Evolutionary conservation across 1,139 yeast genomes (phyloP), one percentile per base, ranked within the genome.

Genomic region (Suhomyces coccinellae): DNA sequence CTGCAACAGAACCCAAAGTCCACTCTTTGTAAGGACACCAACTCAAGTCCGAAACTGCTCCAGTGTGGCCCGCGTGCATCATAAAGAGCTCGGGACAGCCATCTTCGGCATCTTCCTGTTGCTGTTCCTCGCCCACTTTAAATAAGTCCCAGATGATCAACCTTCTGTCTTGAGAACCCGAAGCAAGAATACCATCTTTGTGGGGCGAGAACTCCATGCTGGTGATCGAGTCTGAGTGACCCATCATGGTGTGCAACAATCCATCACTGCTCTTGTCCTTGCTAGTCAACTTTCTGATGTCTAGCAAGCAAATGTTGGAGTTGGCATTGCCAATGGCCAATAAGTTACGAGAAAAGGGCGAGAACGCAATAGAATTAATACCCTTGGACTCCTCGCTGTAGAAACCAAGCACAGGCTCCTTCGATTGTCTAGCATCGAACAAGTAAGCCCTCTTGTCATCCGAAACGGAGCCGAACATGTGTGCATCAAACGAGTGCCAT

Each of bases 11-110:
- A 0, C 86, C 88, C 46, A 85, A 58, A 28, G 87, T 76, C 91
- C 91, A 86, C 13, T 86, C 86, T 46, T 80, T 75, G 55, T 74
- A 79, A 3, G 85, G 82, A 57, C 85, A 84, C 76, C 88, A 83
- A 38, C 82, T 76, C 53, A 86, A 72, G 60, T 87, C 95, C 30
- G 83, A 82, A 10, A 87, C 84, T 1, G 85, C 76, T 11, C 89
- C 85, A 11, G 88, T 84, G 58, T 86, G 95, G 14, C 95, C 95
- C 31, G 93, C 95, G 57, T 87, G 95, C 83, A 87, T 84, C 90
- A 86, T 84, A 55, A 86, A 73, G 32, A 86, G 65, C 58, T 87
- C 95, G 6, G 93, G 90, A 38, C 86, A 84, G 38, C 93, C 95
- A 57, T 87, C 95, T 49, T 80, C 85, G 33, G 85, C 87, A 51